Evolutionary conservation across 139 green algal species (phyloP).

Genomic region (Desmodesmus armatus): DNA sequence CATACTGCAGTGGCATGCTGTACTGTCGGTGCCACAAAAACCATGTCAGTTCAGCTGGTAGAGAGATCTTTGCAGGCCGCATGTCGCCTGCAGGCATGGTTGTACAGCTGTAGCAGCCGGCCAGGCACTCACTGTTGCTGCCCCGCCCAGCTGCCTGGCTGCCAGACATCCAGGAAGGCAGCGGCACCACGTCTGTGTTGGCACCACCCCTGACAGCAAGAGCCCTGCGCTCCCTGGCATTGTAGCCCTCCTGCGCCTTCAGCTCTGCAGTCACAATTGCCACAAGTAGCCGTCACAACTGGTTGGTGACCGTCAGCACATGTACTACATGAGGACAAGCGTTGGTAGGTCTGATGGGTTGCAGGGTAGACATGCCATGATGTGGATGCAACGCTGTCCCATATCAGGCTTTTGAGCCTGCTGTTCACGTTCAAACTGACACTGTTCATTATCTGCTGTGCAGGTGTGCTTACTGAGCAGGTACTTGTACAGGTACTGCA

Average conservation of each 20-base stretch:
- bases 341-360: background rate
- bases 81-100: no score
- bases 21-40: no score
- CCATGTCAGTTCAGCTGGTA: no score
- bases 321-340: background rate
- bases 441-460: background rate
- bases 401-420: background rate
- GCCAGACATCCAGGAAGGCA: conserved; percentile 46
- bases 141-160: conserved; percentile 25
- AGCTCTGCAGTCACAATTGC: conserved; percentile 35
- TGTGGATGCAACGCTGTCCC: background rate
- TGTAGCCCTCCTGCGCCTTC: conserved; percentile 45
- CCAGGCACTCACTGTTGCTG: background rate
- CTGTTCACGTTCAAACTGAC: no score
- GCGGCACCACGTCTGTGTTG: conserved; percentile 52
- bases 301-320: background rate
- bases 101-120: no score
- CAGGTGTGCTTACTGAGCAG: conserved; percentile 49
- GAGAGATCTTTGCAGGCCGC: no score
- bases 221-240: conserved; percentile 41
- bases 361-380: no score
- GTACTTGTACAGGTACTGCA: conserved; percentile 71
- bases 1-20: no score
- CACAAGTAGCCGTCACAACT: no score
- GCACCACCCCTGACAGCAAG: conserved; percentile 46